A percentile compares a stretch with the other conserved stretches of the same genome.
Evolutionary conservation across 2,329 filamentous ascomycete genomes (phyloP).

Genomic region (Phyllosticta citribraziliensis): DNA sequence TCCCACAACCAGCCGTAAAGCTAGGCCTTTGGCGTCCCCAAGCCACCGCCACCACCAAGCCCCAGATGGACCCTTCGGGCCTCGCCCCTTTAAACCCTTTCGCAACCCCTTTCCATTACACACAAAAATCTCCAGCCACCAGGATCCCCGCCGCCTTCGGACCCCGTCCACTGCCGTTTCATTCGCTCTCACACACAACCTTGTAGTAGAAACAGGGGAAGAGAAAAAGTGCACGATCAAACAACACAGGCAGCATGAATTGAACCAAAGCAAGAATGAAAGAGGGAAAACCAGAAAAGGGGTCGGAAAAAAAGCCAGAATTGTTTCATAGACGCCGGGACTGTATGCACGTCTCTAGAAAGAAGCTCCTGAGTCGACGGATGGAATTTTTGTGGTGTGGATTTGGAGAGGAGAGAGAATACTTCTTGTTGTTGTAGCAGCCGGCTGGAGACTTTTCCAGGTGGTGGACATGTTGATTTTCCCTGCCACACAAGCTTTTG

Average conservation of each 20-base stretch:
- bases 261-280: not conserved
- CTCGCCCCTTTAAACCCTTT: too few relatives aligned
- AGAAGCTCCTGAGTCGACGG: conserved; percentile 7
- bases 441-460: not conserved
- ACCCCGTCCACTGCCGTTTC: not conserved
- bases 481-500: not conserved
- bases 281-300: not conserved
- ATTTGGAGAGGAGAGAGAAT: not conserved
- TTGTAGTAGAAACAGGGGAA: not conserved
- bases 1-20: not conserved
- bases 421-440: not conserved
- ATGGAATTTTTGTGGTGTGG: not conserved
- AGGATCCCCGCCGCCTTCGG: not conserved
- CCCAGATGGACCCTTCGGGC: too few relatives aligned
- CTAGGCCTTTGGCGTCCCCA: not conserved
- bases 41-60: too few relatives aligned
- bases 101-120: too few relatives aligned
- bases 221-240: not conserved
- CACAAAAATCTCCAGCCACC: not conserved
- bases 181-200: not conserved
- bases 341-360: conserved; percentile 10
- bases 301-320: not conserved
- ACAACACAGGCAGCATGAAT: not conserved
- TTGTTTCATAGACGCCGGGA: conserved; percentile 10
- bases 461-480: not conserved